phyloP scores from a whole-genome alignment of 352 stramenopile genomes.

The Phytophthora agathidicida region DNA sequence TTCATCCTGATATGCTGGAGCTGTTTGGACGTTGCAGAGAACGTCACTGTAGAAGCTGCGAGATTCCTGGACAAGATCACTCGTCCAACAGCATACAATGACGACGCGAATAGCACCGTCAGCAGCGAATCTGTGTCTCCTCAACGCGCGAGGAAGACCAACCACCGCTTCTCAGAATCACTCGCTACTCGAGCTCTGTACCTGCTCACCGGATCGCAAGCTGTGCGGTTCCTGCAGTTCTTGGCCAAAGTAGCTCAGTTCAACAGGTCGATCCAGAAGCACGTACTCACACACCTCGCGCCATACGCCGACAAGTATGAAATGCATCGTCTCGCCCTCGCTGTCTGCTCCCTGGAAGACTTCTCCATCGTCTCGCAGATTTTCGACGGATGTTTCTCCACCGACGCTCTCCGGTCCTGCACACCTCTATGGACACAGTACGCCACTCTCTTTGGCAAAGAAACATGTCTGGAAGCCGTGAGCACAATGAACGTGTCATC shows the following conservation, averaged over 20 bases:
- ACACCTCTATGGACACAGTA: conserved; percentile 65
- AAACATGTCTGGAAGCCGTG: conserved; percentile 26
- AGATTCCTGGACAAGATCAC: conserved; percentile 68
- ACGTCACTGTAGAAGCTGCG: conserved; percentile 68
- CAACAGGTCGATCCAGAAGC: conserved; percentile 56
- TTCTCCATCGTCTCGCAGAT: conserved; percentile 44
- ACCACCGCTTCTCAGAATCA: conserved; percentile 2
- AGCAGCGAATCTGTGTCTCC: background rate
- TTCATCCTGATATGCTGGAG: conserved; percentile 76
- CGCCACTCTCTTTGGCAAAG: conserved; percentile 47
- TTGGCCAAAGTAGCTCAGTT: conserved; percentile 69
- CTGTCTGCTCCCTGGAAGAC: conserved; percentile 50
- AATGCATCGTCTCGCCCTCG: conserved; percentile 57
- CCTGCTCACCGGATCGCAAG: conserved; percentile 59
- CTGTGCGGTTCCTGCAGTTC: conserved; percentile 73
- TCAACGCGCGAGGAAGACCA: conserved; percentile 3
- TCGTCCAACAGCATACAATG: conserved; percentile 12
- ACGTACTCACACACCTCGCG: conserved; percentile 47
- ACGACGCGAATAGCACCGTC: background rate
- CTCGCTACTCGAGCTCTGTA: conserved; percentile 53
- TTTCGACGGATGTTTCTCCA: conserved; percentile 44
- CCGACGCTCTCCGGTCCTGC: conserved; percentile 23
- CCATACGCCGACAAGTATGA: conserved; percentile 50
- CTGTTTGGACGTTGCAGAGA: conserved; percentile 69
- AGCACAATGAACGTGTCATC: conserved; percentile 2